Conservation (phyloP, 176 grass and related monocot genomes). For the bread wheat (Triticum aestivum) region DNA sequence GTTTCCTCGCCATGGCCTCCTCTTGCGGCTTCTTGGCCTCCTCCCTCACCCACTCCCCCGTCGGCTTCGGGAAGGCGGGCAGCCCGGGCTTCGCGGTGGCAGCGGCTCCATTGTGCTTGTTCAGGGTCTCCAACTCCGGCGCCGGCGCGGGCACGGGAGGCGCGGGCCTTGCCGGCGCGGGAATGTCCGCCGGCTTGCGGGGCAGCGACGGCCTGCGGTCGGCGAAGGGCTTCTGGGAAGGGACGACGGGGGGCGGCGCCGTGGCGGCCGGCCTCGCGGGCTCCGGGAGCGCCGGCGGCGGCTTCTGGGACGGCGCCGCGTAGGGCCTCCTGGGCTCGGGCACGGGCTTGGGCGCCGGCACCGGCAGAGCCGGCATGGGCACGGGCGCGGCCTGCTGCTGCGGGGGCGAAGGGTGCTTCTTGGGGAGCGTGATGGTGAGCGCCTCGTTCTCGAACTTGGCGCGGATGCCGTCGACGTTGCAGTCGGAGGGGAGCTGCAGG, state of each 20-base stretch:
- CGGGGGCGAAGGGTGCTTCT: slow-evolving; percentile 7
- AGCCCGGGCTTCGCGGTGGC: not conserved
- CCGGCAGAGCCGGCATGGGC: too few species aligned
- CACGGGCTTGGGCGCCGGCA: not conserved
- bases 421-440: slow-evolving; percentile 64
- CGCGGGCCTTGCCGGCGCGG: not conserved
- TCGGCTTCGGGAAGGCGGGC: not conserved
- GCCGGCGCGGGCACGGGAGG: not conserved
- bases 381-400: not conserved
- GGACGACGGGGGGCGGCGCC: not conserved
- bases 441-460: slow-evolving; percentile 74
- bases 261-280: not conserved
- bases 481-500: slow-evolving; percentile 41
- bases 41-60: not conserved
- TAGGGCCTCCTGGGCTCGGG: not conserved
- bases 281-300: not conserved
- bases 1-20: not conserved
- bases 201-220: slow-evolving; percentile 15
- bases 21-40: not conserved
- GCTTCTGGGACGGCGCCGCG: not conserved
- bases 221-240: not conserved
- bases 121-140: not conserved
- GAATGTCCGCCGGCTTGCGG: not conserved
- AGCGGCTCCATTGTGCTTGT: not conserved
- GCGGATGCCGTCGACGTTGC: slow-evolving; percentile 44